Percentiles rank a stretch among this genome's conserved stretches.
Conservation (phyloP, 2,329 filamentous ascomycete genomes). For the Penicillium sp. region DNA sequence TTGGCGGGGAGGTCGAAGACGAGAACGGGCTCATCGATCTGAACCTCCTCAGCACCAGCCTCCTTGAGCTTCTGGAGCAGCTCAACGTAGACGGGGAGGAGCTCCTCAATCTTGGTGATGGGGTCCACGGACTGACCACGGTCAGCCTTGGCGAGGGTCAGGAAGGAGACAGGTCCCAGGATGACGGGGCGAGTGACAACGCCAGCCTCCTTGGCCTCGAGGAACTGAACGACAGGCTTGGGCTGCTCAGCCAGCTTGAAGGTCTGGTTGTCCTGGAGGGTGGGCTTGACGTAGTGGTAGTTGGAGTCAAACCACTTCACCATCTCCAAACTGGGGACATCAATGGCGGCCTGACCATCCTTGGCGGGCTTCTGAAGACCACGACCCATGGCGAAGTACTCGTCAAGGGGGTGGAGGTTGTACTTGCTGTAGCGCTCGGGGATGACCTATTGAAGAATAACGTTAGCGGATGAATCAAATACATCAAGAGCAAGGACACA, state of each 20-base stretch:
- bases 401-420: conserved; percentile 77
- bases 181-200: conserved; percentile 87
- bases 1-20: conserved; percentile 87
- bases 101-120: conserved; percentile 86
- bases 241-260: conserved; percentile 81
- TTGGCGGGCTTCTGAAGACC: conserved; percentile 93
- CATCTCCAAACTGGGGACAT: conserved; percentile 92
- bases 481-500: too few species aligned
- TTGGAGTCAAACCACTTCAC: conserved; percentile 99
- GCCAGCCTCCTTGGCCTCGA: conserved; percentile 95
- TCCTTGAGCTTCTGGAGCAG: conserved; percentile 87
- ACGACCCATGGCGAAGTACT: conserved; percentile 99
- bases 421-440: conserved; percentile 90
- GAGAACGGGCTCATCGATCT: conserved; percentile 95
- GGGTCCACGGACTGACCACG: conserved; percentile 86
- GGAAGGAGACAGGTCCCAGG: conserved; percentile 92
- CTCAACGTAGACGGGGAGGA: conserved; percentile 88
- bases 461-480: too few species aligned
- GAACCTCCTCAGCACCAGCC: conserved; percentile 89
- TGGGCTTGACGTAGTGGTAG: conserved; percentile 99
- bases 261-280: conserved; percentile 88
- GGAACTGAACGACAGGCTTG: conserved; percentile 90
- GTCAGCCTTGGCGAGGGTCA: conserved; percentile 95
- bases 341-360: conserved; percentile 59
- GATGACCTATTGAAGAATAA: too few species aligned